Evolutionary conservation across 192 early-diverging fungal species (phyloP).

Genomic region (Dissophora ornata): DNA sequence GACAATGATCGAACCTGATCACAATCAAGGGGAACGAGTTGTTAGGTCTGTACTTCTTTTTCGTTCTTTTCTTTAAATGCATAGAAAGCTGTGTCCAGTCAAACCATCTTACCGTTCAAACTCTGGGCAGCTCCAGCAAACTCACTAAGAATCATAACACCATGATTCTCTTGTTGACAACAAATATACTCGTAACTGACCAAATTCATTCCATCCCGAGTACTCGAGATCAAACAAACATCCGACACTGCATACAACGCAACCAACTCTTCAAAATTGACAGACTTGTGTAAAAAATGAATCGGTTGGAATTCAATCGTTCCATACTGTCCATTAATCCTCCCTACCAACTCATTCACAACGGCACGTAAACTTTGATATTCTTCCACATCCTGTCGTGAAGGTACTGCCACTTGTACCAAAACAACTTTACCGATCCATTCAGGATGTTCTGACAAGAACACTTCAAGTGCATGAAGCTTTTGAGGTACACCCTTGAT

Average conservation of each 20-base stretch:
- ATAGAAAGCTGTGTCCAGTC: no score
- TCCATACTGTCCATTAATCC: slow-evolving; percentile 97
- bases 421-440: slow-evolving; percentile 94
- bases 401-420: slow-evolving; percentile 98
- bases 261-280: slow-evolving; percentile 94
- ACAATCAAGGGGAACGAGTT: no score
- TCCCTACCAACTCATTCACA: slow-evolving; percentile 98
- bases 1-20: slow-evolving; percentile 88
- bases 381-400: slow-evolving; percentile 97
- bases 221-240: slow-evolving; percentile 96
- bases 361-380: slow-evolving; percentile 93
- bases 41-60: no score
- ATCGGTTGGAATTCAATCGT: slow-evolving; percentile 98
- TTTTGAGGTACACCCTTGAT: slow-evolving; percentile 99
- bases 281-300: slow-evolving; percentile 97
- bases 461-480: slow-evolving; percentile 94
- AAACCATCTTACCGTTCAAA: slow-evolving; percentile 79
- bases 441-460: slow-evolving; percentile 89
- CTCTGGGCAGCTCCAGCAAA: slow-evolving; percentile 99
- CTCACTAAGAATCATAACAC: slow-evolving; percentile 95
- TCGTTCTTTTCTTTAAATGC: no score
- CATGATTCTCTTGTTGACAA: slow-evolving; percentile 90
- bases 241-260: slow-evolving; percentile 96
- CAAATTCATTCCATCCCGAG: slow-evolving; percentile 99
- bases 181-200: slow-evolving; percentile 99